Conservation (phyloP, 192 early-diverging fungal genomes). For the Cladochytrium replicatum region DNA sequence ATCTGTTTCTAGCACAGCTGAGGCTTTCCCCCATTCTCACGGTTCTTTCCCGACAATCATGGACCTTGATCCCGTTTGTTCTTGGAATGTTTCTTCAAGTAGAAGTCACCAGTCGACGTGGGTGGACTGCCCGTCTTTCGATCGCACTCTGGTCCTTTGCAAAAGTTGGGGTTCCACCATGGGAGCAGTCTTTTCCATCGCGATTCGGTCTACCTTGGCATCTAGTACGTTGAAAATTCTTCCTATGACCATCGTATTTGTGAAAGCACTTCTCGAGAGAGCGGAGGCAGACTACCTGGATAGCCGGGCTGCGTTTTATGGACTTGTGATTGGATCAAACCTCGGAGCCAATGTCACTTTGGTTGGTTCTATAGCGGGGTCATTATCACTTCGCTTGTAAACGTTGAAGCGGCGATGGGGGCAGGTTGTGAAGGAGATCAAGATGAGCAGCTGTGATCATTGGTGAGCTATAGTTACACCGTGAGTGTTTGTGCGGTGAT, state of each 20-base stretch:
- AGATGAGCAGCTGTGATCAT: constrained; percentile 41
- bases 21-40: constrained; percentile 38
- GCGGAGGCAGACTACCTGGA: constrained; percentile 55
- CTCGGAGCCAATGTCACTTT: constrained; percentile 70
- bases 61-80: constrained; percentile 67
- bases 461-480: constrained; percentile 54
- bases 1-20: neutral
- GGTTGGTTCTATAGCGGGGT: constrained; percentile 72
- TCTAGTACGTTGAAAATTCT: constrained; percentile 77
- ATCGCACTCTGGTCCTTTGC: constrained; percentile 37
- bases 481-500: constrained; percentile 34
- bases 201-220: constrained; percentile 50
- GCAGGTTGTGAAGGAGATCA: constrained; percentile 15
- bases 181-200: constrained; percentile 46
- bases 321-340: constrained; percentile 68
- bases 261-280: constrained; percentile 55
- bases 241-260: constrained; percentile 79
- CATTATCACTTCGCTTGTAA: constrained; percentile 27
- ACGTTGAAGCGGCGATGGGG: neutral
- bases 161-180: neutral
- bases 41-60: constrained; percentile 57
- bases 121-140: constrained; percentile 64
- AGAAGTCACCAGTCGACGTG: constrained; percentile 49
- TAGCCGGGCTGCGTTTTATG: constrained; percentile 52
- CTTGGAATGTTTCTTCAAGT: constrained; percentile 83